Evolutionary conservation across 306 rosid genomes (phyloP).

Genomic region (Betula pendula): DNA sequence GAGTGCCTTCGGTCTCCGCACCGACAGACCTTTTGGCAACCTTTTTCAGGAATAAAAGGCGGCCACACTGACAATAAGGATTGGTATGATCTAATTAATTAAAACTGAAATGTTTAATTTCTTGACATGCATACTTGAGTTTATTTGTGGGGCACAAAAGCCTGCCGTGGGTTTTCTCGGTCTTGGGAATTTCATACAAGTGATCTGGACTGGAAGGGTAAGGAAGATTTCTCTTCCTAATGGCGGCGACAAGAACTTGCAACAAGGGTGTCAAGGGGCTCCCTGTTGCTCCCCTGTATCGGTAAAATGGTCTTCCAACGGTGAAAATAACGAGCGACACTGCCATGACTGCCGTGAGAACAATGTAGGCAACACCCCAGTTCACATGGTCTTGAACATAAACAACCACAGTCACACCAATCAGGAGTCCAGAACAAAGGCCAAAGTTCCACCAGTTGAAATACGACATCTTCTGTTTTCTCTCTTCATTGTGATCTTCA

Average conservation of each 20-base stretch:
- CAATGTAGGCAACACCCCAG: conserved; percentile 76
- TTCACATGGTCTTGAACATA: conserved; percentile 73
- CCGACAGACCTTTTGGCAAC: too few relatives aligned
- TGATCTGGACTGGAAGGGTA: conserved; percentile 55
- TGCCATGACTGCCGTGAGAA: conserved; percentile 67
- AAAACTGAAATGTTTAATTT: background rate
- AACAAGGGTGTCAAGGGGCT: conserved; percentile 94
- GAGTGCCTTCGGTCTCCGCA: too few relatives aligned
- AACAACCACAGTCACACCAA: conserved; percentile 84
- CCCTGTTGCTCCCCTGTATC: conserved; percentile 63
- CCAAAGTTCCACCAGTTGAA: conserved; percentile 97
- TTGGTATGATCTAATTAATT: too few relatives aligned
- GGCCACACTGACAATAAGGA: too few relatives aligned
- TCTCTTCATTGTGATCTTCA: conserved; percentile 62
- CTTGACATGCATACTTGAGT: conserved; percentile 57
- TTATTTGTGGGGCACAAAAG: conserved; percentile 69
- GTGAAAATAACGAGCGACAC: conserved; percentile 65
- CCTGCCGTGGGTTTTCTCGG: conserved; percentile 40
- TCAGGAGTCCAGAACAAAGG: conserved; percentile 69
- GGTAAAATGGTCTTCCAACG: conserved; percentile 63
- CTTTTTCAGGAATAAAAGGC: too few relatives aligned
- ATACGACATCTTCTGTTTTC: conserved; percentile 82
- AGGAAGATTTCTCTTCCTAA: conserved; percentile 61
- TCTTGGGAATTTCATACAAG: conserved; percentile 57
- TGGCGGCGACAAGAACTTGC: conserved; percentile 84